phyloP scores from a whole-genome alignment of 805 yeast genomes.

The Jamesozyma lodderae region DNA sequence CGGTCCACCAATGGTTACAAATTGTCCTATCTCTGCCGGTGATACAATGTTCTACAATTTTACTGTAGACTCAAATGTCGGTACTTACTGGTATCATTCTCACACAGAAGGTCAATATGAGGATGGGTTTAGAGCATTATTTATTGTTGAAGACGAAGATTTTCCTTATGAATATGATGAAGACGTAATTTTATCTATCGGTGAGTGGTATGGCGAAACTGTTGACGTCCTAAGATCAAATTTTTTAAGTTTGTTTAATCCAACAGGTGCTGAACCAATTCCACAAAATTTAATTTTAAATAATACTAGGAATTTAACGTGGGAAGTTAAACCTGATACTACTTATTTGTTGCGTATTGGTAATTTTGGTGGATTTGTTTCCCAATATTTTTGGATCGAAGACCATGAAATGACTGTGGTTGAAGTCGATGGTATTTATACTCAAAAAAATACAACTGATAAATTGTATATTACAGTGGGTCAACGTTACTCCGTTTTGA shows the following conservation, averaged over 20 bases:
- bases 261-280: slow-evolving; percentile 97
- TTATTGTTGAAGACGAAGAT: slow-evolving; percentile 63
- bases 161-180: slow-evolving; percentile 74
- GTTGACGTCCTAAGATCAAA: slow-evolving; percentile 40
- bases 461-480: slow-evolving; percentile 79
- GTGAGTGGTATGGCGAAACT: slow-evolving; percentile 80
- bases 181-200: slow-evolving; percentile 56
- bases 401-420: slow-evolving; percentile 80
- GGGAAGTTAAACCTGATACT: slow-evolving; percentile 72
- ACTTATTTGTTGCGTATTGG: slow-evolving; percentile 75
- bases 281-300: slow-evolving; percentile 76
- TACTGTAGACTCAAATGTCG: slow-evolving; percentile 71
- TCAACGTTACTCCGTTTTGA: slow-evolving; percentile 78
- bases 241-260: slow-evolving; percentile 71
- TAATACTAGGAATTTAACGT: slow-evolving; percentile 68
- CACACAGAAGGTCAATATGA: slow-evolving; percentile 86
- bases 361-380: slow-evolving; percentile 85
- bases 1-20: slow-evolving; percentile 82
- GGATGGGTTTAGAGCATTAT: slow-evolving; percentile 81
- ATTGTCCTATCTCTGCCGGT: slow-evolving; percentile 87
- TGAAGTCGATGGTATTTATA: slow-evolving; percentile 87
- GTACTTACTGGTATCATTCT: slow-evolving; percentile 96
- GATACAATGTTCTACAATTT: slow-evolving; percentile 74
- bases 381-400: slow-evolving; percentile 82
- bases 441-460: slow-evolving; percentile 62